Evolutionary conservation across 1,284 basidiomycete species (phyloP).

Genomic region (Cryptococcus jaspeensis): DNA sequence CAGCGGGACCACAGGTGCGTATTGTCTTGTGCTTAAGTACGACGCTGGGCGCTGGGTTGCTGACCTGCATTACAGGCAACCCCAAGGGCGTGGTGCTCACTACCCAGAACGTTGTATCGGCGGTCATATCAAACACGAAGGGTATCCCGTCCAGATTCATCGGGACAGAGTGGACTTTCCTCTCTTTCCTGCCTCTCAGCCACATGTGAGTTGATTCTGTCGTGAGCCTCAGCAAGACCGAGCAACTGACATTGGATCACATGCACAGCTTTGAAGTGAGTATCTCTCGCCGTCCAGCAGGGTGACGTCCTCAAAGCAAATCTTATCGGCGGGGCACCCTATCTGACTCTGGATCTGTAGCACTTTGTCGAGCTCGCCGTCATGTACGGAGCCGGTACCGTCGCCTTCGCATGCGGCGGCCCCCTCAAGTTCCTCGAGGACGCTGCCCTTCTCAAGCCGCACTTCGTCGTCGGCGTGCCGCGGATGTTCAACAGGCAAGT

Average conservation of each 20-base stretch:
- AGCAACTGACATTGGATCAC: background rate
- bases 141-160: slow-evolving; percentile 62
- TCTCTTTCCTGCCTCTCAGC: slow-evolving; percentile 58
- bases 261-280: slow-evolving; percentile 62
- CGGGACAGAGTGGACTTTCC: slow-evolving; percentile 57
- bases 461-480: slow-evolving; percentile 78
- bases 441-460: slow-evolving; percentile 77
- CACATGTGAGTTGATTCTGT: slow-evolving; percentile 62
- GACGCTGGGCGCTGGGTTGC: background rate
- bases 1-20: slow-evolving; percentile 43
- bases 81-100: slow-evolving; percentile 71
- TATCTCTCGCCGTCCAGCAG: too few relatives aligned
- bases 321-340: too few relatives aligned
- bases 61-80: slow-evolving; percentile 40
- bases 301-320: too few relatives aligned
- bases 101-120: slow-evolving; percentile 69
- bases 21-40: background rate
- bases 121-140: slow-evolving; percentile 63
- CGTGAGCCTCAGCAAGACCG: background rate
- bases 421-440: slow-evolving; percentile 88
- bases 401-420: slow-evolving; percentile 89
- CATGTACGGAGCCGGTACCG: slow-evolving; percentile 65
- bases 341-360: too few relatives aligned
- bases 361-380: slow-evolving; percentile 52
- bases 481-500: slow-evolving; percentile 46